phyloP scores from a whole-genome alignment of 768 basidiomycete species.

The Dioszegia aurantiaca region DNA sequence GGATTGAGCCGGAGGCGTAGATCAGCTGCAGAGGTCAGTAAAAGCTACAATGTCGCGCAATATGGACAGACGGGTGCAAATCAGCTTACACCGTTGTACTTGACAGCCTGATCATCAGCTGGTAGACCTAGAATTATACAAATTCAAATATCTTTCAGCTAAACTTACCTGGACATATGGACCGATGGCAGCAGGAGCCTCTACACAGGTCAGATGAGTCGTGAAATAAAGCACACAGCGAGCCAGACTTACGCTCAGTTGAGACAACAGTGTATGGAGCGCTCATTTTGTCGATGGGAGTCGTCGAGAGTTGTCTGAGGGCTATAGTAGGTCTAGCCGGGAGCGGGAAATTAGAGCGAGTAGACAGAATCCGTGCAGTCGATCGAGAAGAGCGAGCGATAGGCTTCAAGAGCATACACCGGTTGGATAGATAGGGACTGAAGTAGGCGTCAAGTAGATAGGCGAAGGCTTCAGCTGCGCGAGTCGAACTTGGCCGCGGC shows the following conservation, averaged over 20 bases:
- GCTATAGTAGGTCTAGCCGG: background rate
- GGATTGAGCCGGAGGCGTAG: slow-evolving; percentile 86
- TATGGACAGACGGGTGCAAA: no score
- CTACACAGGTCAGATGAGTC: no score
- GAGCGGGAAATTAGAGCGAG: background rate
- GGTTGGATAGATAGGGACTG: background rate
- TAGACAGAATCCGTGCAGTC: background rate
- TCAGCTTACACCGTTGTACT: slow-evolving; percentile 62
- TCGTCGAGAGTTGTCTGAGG: background rate
- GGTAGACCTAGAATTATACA: no score
- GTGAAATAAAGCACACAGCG: background rate
- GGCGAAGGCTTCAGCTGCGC: no score
- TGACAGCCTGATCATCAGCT: slow-evolving; percentile 59
- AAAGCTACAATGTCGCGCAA: background rate
- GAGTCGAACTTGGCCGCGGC: no score
- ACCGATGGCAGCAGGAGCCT: slow-evolving; percentile 53
- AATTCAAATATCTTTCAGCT: no score
- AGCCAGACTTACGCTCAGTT: slow-evolving; percentile 48
- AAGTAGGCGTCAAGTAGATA: background rate
- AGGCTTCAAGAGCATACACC: no score
- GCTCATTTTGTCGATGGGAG: slow-evolving; percentile 29
- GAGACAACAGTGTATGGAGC: slow-evolving; percentile 50
- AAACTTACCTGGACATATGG: slow-evolving; percentile 61
- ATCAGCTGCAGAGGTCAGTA: slow-evolving; percentile 56
- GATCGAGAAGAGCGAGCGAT: no score